Conservation (phyloP, 2,329 filamentous ascomycete species). For the Xylariaceae sp. region DNA sequence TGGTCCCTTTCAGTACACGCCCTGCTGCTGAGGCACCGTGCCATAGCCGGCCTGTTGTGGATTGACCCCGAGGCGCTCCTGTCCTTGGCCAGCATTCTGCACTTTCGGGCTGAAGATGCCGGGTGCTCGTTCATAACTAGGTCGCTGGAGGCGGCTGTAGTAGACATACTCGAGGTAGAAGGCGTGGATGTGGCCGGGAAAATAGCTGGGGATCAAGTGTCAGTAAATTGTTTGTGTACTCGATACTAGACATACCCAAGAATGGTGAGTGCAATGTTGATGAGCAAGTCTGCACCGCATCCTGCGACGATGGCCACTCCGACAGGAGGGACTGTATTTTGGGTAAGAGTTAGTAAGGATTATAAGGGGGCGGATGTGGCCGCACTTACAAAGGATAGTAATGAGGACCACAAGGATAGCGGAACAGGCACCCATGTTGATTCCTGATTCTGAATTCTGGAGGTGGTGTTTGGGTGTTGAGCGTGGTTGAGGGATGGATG, state of each 20-base stretch:
- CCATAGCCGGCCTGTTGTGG: too few species aligned
- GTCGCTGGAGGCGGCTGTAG: constrained; percentile 67
- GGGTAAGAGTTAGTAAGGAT: constrained; percentile 9
- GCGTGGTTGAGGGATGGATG: too few species aligned
- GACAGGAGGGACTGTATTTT: constrained; percentile 56
- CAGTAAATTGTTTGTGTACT: too few species aligned
- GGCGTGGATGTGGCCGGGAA: constrained; percentile 75
- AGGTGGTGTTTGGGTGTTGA: too few species aligned
- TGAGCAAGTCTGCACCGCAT: constrained; percentile 60
- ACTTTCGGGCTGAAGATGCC: constrained; percentile 70
- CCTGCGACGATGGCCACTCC: constrained; percentile 62
- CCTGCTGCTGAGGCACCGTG: background rate
- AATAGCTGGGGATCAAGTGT: constrained; percentile 44
- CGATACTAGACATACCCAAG: constrained; percentile 57
- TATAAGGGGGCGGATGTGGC: constrained; percentile 22
- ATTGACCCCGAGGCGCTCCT: constrained; percentile 32
- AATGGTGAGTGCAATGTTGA: constrained; percentile 64
- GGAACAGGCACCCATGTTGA: constrained; percentile 48
- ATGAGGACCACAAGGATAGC: constrained; percentile 48
- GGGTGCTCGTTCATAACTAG: constrained; percentile 50
- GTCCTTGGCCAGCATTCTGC: constrained; percentile 68
- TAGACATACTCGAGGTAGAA: constrained; percentile 84
- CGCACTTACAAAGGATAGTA: constrained; percentile 48
- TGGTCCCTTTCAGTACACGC: background rate
- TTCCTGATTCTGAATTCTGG: too few species aligned